Evolutionary conservation across 129 eudicot species (phyloP), one percentile per base, ranked within the genome.

Genomic region (Rutidosis leptorrhynchoides): DNA sequence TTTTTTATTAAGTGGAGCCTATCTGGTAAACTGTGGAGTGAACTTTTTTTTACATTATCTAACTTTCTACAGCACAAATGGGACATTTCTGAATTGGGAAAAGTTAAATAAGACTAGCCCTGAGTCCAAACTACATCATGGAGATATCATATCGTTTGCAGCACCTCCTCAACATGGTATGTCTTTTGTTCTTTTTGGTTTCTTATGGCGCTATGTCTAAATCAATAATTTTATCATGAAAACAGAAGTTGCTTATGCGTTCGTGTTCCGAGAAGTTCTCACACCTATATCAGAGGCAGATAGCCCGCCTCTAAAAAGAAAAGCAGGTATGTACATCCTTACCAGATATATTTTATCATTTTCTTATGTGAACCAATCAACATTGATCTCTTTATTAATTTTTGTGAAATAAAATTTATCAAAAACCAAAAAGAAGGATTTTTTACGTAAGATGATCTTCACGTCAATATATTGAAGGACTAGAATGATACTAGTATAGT

Each of bases 141-240:
- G 98, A 42, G 98, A 93, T 75, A 89, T 93, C 28, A 58, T 93
- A 77, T 93, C 98, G 2, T 78, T 89, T 74, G 83, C 88, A 54
- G 87, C 89, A 58, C 87, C 84, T 57, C 96, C 98, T 65, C 85
- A 93, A 8, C 87, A 83, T 67, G 96, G 98, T 93, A 84, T 43
- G 20, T 69, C 37, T n/a, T n/a, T n/a, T n/a, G n/a, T n/a, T n/a
- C n/a, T n/a, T n/a, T n/a, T n/a, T n/a, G n/a, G n/a, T n/a, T n/a
- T n/a, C 55, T 65, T 54, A 9, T 43, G 42, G 24, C 12, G 23
- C 21, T 46, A 16, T 60, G 53, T 43, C 61, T 55, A 43, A 76
- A 62, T 51, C 1, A 37, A 57, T 26, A 26, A 28, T 53, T 6
- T 30, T 21, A 21, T 54, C 67, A 48, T 74, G 71, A 35, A 58